Base-by-base conservation (phyloP, 768 basidiomycete genomes). In the Tricholoma saponaceum region DNA sequence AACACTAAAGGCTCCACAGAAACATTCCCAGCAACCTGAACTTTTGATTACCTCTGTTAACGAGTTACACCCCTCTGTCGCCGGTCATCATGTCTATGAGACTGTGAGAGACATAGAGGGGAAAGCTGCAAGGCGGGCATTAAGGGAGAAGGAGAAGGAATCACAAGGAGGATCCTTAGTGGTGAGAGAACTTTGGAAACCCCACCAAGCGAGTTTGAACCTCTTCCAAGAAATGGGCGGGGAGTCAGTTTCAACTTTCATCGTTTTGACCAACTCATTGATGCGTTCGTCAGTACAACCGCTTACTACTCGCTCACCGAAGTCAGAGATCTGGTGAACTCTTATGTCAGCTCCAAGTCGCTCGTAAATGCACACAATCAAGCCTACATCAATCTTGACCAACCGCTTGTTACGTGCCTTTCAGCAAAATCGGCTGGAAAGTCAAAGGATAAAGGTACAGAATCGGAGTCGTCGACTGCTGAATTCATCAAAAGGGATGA, bases 121-220 rank as follows among this genome's bases (percentile, higher is more conserved):
- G 4, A 86, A 77, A 67, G 83, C 78, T 33, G 85, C 84, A 58
- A 86, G 82, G 63, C 84, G 76, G 44, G 83, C 81, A 13, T 77
- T 76, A 47, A 71, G 76, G 55, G 84, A 79, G 46, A 79, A 79
- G 51, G 79, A 74, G 57, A 76, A 74, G 57, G 81, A 74, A 58
- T 71, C 65, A 14, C 73, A 73, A 66, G 71, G 64, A 13, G 74
- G 72, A 39, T 82, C 84, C 61, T 71, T 92, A 22, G 78, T 74
- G 14, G 75, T 94, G 30, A 80, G 69, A 30, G 90, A 92, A 67
- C 61, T 89, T 26, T 94, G 86, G 86, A 95, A 90, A 63, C 90
- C 92, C 9, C 80, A 84, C 65, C 78, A 79, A 39, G 63, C 66
- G 5, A 85, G 81, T 1, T 60, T 81, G 2, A 70, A 71, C 5